Percentiles rank a stretch among this genome's conserved stretches.
These are phyloP conservation scores for Centella asiatica DNA, from an alignment of 129 eudicot genomes.

Conservation along the genomic window DNA sequence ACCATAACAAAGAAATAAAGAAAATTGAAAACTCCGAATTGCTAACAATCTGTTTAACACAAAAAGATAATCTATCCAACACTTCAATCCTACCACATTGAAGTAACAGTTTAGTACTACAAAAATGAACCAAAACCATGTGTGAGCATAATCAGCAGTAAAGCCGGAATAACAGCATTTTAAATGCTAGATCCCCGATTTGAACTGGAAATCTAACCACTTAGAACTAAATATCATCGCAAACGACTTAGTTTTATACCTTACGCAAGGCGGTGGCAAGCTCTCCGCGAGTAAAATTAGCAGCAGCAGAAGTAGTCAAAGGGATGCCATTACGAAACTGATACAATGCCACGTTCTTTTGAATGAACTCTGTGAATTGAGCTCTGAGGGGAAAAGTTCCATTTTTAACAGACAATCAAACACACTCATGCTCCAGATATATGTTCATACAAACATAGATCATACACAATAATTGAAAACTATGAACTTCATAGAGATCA, in stretches of 20 bases:
- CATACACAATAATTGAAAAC: not conserved
- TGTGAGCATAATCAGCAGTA: too few species aligned
- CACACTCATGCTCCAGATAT: not conserved
- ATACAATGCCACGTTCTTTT: constrained; percentile 87
- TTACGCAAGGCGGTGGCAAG: constrained; percentile 96
- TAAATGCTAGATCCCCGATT: not conserved
- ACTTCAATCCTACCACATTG: too few species aligned
- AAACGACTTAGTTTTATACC: constrained; percentile 25
- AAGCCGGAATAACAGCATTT: not conserved
- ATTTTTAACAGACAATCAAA: not conserved
- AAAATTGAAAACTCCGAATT: too few species aligned
- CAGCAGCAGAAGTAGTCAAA: constrained; percentile 82
- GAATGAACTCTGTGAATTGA: constrained; percentile 93
- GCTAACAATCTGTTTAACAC: too few species aligned
- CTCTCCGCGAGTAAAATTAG: constrained; percentile 93
- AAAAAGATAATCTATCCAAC: too few species aligned
- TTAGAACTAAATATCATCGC: not conserved
- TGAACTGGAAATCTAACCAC: not conserved
- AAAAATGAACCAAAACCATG: too few species aligned
- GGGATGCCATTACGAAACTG: constrained; percentile 93
- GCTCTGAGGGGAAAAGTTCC: constrained; percentile 31
- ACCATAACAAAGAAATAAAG: not conserved
- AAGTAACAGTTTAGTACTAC: too few species aligned
- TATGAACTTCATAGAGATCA: not conserved
- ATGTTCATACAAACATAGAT: not conserved